These are phyloP conservation scores for Colletotrichum chrysophilum DNA, from an alignment of 2,329 filamentous ascomycete species.

Conservation along the genomic window DNA sequence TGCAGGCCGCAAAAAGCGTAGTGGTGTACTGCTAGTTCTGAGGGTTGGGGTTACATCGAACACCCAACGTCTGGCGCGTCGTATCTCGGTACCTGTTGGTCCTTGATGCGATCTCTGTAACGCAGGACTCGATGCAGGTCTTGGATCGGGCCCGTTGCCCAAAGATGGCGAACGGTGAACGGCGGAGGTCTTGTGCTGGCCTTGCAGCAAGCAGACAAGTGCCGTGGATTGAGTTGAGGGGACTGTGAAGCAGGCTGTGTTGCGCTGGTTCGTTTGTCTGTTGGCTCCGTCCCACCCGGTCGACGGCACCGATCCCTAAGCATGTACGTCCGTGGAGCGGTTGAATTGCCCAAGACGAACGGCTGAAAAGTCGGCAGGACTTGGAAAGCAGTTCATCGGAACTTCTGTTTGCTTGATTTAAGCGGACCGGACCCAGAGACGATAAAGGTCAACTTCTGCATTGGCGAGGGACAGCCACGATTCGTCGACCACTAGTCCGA, in stretches of 20 bases:
- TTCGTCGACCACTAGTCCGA: background rate
- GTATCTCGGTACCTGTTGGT: background rate
- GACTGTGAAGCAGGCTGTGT: background rate
- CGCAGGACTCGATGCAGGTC: constrained; percentile 12
- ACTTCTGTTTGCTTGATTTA: background rate
- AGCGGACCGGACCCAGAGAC: background rate
- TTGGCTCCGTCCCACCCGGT: background rate
- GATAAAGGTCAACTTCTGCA: background rate
- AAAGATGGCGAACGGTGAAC: background rate
- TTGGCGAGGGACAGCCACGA: background rate
- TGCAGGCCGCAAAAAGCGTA: background rate
- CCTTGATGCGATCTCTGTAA: background rate
- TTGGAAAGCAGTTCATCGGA: background rate
- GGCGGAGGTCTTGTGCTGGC: constrained; percentile 11
- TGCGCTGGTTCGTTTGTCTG: background rate
- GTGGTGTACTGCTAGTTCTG: background rate
- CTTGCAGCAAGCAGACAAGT: constrained; percentile 8
- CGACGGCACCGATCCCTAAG: background rate
- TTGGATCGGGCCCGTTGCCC: constrained; percentile 17
- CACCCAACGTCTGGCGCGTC: background rate
- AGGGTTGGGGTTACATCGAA: constrained; percentile 12
- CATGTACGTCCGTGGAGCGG: background rate
- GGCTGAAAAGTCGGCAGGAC: background rate
- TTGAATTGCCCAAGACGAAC: background rate
- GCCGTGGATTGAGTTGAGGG: background rate